A percentile compares a stretch with the other conserved stretches of the same genome.
Evolutionary conservation across 2,329 filamentous ascomycete species (phyloP).

Genomic region (Colletotrichum sidae): DNA sequence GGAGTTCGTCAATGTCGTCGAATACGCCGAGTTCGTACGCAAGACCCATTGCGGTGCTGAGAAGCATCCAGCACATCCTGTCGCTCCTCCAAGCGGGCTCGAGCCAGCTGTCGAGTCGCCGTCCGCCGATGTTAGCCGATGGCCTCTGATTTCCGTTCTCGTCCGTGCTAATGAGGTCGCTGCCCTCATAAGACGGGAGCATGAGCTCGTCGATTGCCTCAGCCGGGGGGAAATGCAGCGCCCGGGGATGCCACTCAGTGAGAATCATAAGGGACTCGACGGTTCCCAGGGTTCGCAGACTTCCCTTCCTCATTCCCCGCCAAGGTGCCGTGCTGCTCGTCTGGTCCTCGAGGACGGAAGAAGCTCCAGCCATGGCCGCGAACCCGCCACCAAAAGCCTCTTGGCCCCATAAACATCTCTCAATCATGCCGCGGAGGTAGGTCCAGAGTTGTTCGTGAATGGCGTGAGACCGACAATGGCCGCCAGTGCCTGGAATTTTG

Average conservation of each 20-base stretch:
- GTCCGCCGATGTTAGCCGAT: constrained; percentile 76
- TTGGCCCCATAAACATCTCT: constrained; percentile 94
- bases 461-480: constrained; percentile 84
- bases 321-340: constrained; percentile 77
- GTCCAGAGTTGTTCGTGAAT: constrained; percentile 97
- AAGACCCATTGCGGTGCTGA: constrained; percentile 89
- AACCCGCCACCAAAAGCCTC: constrained; percentile 94
- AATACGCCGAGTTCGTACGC: constrained; percentile 97
- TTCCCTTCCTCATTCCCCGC: constrained; percentile 79
- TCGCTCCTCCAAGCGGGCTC: constrained; percentile 96
- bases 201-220: constrained; percentile 78
- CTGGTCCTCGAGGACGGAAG: constrained; percentile 56
- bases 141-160: constrained; percentile 56
- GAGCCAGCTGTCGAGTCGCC: constrained; percentile 93
- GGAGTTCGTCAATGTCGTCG: constrained; percentile 83
- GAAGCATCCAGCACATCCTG: constrained; percentile 97
- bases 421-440: constrained; percentile 94
- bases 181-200: constrained; percentile 68
- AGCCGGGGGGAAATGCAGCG: constrained; percentile 90
- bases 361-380: constrained; percentile 36
- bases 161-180: constrained; percentile 53
- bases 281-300: constrained; percentile 88
- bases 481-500: constrained; percentile 81
- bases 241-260: constrained; percentile 96
- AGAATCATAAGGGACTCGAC: constrained; percentile 94